Evolutionary conservation across 1,284 basidiomycete genomes (phyloP).

Genomic region (Pseudozyma hubeiensis): DNA sequence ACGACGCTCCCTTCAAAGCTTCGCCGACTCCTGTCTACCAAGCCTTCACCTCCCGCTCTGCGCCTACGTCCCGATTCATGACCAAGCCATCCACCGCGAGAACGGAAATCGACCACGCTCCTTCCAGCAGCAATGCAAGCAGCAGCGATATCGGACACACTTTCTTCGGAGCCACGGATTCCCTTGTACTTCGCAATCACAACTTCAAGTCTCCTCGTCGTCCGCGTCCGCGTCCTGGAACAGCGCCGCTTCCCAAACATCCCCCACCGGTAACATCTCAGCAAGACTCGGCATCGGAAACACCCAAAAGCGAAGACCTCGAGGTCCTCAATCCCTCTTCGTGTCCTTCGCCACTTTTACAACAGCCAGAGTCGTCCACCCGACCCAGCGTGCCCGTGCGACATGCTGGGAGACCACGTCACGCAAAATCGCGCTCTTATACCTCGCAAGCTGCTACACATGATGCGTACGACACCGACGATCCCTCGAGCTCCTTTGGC

Average conservation of each 20-base stretch:
- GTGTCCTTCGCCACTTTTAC: neutral
- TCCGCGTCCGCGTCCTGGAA: neutral
- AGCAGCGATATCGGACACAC: neutral
- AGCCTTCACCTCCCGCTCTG: conserved; percentile 9
- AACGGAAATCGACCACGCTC: neutral
- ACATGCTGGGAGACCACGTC: conserved; percentile 4
- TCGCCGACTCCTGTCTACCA: conserved; percentile 12
- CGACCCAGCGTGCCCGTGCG: neutral
- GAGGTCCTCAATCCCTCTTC: conserved; percentile 7
- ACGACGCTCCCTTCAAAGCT: neutral
- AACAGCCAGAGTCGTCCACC: neutral
- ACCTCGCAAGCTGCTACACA: neutral
- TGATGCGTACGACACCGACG: conserved; percentile 1
- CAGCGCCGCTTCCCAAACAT: neutral
- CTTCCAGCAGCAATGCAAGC: neutral
- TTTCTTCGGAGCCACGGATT: neutral
- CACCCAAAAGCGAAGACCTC: conserved; percentile 15
- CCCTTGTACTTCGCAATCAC: neutral
- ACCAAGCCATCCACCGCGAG: neutral
- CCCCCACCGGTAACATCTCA: neutral
- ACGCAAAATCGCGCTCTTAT: conserved; percentile 14
- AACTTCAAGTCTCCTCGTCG: neutral
- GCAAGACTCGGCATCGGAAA: neutral
- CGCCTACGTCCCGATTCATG: neutral
- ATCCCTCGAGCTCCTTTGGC: neutral